phyloP scores from a whole-genome alignment of 306 rosid species.

The Mimosa bimucronata region DNA sequence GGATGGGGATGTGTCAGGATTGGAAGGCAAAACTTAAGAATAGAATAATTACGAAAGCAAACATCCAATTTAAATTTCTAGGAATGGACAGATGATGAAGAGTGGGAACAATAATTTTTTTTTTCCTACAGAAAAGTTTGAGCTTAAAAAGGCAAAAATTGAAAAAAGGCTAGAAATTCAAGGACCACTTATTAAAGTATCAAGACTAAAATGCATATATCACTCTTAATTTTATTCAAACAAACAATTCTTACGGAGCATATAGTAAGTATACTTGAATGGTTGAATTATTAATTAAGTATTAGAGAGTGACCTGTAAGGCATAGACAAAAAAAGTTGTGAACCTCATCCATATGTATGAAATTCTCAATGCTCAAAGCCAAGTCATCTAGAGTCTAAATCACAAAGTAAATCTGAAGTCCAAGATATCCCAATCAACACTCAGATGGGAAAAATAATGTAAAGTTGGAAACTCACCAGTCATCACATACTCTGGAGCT shows the following conservation, averaged over 20 bases:
- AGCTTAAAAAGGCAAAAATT: neutral
- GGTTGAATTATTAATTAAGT: neutral
- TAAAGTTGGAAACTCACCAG: constrained; percentile 69
- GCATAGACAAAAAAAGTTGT: neutral
- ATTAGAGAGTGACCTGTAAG: neutral
- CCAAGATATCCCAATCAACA: constrained; percentile 17
- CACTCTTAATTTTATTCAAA: neutral
- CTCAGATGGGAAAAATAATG: constrained; percentile 19
- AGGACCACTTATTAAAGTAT: neutral
- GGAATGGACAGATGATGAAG: no score
- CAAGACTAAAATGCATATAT: neutral
- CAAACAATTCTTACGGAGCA: neutral
- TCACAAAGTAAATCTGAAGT: neutral
- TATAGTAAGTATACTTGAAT: neutral
- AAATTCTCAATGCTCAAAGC: neutral
- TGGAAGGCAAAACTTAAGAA: neutral
- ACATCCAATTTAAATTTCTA: no score
- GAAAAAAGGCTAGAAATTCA: constrained; percentile 15
- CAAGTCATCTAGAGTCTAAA: neutral
- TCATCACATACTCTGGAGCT: constrained; percentile 98
- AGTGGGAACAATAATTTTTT: neutral
- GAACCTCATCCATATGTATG: neutral
- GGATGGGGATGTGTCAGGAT: neutral
- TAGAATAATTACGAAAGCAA: no score
- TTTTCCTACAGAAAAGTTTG: neutral